Base-by-base conservation (phyloP, 164 flowering plant genomes). In the Magnolia officinalis region DNA sequence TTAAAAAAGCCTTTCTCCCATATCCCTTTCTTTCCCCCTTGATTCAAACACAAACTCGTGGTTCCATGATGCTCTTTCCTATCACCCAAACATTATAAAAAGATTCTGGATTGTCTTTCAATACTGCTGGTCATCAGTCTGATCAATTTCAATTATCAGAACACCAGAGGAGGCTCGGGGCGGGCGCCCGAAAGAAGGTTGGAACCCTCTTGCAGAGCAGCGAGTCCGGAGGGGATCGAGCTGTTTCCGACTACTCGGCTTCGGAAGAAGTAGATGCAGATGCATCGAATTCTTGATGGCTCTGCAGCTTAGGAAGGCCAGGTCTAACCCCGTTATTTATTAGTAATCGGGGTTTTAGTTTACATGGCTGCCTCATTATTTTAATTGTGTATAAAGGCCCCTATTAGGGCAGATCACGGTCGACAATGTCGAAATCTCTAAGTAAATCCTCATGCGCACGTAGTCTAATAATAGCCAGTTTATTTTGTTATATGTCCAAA, bases 221-320 rank as follows among this genome's bases (percentile, higher is more conserved):
- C 6, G 88, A 91, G 8, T 71, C 78, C 78, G 85, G 87, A 9
- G 82, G 67, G 52, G 90, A 86, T 21, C 84, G 84, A 70, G 89
- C 72, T 50, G 77, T 45, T 21, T 72, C 78, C 70, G 81, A 80
- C 24, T 70, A 83, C 50, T 88, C 93, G 0, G 87, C 85, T 64
- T 88, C 91, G 5, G 92, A 88, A 64, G 92, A 88, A 67, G 78
- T 50, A 21, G 89, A 81, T 6, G 76, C 61, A 52, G 89, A 89
- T 0, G 72, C 84, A 66, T 81, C 83, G 16, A 74, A 21, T 64
- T 84, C 86, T 58, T 87, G 75, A 80, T 79, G 10, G 51, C 23
- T 63, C 2, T 74, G 69, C 16, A 51, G 76, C n/a, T 63, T 51
- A 26, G 31, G 16, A 72, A 58, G 66, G 79, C 75, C 66, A 55